These are phyloP conservation scores for Colletotrichum neosansevieriae DNA, from an alignment of 2,329 filamentous ascomycete genomes.

Conservation along the genomic window DNA sequence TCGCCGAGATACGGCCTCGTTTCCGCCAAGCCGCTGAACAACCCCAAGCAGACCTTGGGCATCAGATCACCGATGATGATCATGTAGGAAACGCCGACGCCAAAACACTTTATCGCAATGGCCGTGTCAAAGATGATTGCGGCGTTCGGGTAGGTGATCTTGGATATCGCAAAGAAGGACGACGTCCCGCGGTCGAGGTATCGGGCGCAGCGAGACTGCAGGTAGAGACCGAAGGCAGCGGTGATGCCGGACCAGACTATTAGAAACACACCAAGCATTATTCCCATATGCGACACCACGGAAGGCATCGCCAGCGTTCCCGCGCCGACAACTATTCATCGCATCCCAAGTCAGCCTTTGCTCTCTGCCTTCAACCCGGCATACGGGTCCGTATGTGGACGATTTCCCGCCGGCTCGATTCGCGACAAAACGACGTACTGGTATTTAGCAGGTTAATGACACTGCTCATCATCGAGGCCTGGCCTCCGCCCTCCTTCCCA, in stretches of 20 bases:
- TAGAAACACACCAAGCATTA: conserved; percentile 83
- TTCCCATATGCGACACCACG: conserved; percentile 95
- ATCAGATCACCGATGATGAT: conserved; percentile 99
- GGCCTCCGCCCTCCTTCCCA: conserved; percentile 81
- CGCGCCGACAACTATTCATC: conserved; percentile 81
- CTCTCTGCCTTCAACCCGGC: background rate
- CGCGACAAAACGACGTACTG: conserved; percentile 68
- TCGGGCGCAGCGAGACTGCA: conserved; percentile 91
- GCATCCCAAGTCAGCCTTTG: conserved; percentile 34
- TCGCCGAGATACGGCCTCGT: conserved; percentile 81
- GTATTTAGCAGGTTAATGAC: conserved; percentile 97
- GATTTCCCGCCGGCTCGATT: background rate
- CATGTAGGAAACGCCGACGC: conserved; percentile 95
- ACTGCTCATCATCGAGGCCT: conserved; percentile 90
- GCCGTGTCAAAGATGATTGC: conserved; percentile 95
- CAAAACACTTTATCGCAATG: conserved; percentile 98
- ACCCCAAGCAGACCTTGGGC: conserved; percentile 91
- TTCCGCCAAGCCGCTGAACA: conserved; percentile 72
- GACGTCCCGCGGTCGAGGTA: conserved; percentile 91
- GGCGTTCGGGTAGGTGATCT: conserved; percentile 96
- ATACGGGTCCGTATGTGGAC: background rate
- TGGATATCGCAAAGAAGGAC: conserved; percentile 96
- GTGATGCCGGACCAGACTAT: conserved; percentile 93
- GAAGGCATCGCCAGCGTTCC: conserved; percentile 96
- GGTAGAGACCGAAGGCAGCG: conserved; percentile 91